A percentile compares a stretch with the other conserved stretches of the same genome.
These are phyloP conservation scores for Penicillium malachiteum DNA, from an alignment of 495 filamentous ascomycete species.

Conservation along the genomic window DNA sequence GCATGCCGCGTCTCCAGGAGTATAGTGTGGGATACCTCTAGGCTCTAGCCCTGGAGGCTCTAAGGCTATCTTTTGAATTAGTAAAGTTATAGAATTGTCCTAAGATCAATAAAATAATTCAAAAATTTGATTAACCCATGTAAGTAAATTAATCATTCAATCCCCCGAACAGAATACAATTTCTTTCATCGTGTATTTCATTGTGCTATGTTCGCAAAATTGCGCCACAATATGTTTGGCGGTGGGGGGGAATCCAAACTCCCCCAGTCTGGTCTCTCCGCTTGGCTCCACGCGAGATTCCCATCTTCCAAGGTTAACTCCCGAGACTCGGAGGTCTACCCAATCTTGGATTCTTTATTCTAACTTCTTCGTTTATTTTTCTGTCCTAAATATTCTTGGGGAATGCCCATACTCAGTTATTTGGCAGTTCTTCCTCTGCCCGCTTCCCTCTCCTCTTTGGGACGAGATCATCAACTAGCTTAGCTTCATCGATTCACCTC, in stretches of 20 bases:
- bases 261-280: not conserved
- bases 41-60: too few species aligned
- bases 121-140: too few species aligned
- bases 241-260: not conserved
- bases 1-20: too few species aligned
- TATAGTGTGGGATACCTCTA: too few species aligned
- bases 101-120: too few species aligned
- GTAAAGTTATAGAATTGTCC: too few species aligned
- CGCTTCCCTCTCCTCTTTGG: slow-evolving; percentile 17
- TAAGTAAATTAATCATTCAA: not conserved
- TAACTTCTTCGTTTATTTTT: not conserved
- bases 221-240: not conserved
- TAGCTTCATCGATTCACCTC: not conserved
- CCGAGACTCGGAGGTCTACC: not conserved
- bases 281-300: not conserved
- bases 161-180: not conserved
- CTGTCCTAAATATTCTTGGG: not conserved
- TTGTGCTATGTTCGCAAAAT: not conserved
- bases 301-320: not conserved
- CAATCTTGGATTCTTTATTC: not conserved
- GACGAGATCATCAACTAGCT: slow-evolving; percentile 3
- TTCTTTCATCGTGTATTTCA: not conserved
- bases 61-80: too few species aligned
- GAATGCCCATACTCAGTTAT: slow-evolving; percentile 7
- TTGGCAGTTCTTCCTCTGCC: slow-evolving; percentile 15